Conservation (phyloP, 495 filamentous ascomycete genomes). For the Neurospora sp. region DNA sequence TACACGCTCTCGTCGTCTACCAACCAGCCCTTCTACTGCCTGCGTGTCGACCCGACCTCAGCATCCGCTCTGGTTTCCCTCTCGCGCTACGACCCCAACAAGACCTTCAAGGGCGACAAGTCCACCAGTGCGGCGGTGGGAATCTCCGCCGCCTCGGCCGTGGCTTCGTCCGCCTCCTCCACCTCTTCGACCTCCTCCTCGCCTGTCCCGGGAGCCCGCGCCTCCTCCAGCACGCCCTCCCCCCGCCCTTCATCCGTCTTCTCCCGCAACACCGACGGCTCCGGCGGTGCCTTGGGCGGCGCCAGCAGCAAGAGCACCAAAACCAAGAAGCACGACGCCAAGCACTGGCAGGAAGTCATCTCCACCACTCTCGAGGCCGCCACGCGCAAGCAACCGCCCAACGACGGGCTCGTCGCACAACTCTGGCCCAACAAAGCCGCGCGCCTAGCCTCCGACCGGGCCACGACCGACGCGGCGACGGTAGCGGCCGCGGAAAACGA, state of each 20-base stretch:
- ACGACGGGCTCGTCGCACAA: constrained; percentile 62
- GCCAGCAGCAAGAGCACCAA: constrained; percentile 8
- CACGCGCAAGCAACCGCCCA: constrained; percentile 44
- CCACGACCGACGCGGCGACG: constrained; percentile 47
- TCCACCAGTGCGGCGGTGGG: background rate
- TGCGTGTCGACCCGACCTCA: constrained; percentile 44
- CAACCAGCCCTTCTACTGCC: constrained; percentile 41
- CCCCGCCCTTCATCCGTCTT: background rate
- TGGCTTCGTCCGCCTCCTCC: constrained; percentile 2
- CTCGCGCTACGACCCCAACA: constrained; percentile 43
- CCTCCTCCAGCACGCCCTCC: constrained; percentile 2
- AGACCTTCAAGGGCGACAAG: constrained; percentile 28
- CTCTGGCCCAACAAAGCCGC: constrained; percentile 62
- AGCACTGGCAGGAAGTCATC: constrained; percentile 46
- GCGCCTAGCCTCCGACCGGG: constrained; percentile 57
- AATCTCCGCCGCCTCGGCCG: background rate
- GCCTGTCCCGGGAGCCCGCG: constrained; percentile 24
- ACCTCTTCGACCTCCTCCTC: constrained; percentile 11
- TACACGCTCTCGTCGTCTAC: constrained; percentile 41
- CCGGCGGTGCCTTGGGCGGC: constrained; percentile 3
- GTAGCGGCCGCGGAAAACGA: constrained; percentile 59
- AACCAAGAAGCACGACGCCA: constrained; percentile 18
- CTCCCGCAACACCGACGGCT: background rate
- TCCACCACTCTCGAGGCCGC: constrained; percentile 50
- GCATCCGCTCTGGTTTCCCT: constrained; percentile 43